Conservation (phyloP, 164 flowering plant genomes). For the grape (Vitis vinifera) region ASM3070453v1 NC_081821.1:5205501-5206000, state of each 20-base stretch:
- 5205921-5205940: slow-evolving; percentile 6
- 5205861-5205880: slow-evolving; percentile 25
- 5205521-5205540: no score
- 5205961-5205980: background rate
- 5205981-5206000: background rate
- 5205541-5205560: no score
- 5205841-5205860: slow-evolving; percentile 27
- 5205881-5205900: slow-evolving; percentile 9
- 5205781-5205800: no score
- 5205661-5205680: no score
- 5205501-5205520: no score
- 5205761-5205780: no score
- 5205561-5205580: no score
- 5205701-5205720: background rate
- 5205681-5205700: background rate
- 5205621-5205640: no score
- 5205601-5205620: no score
- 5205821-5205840: slow-evolving; percentile 35
- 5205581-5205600: no score
- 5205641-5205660: no score
- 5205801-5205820: slow-evolving; percentile 33
- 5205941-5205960: slow-evolving; percentile 15
- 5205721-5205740: background rate
- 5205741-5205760: no score
- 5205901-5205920: slow-evolving; percentile 16